Base-by-base conservation (phyloP, 2,329 filamentous ascomycete species). In the Neonectria magnoliae region DNA sequence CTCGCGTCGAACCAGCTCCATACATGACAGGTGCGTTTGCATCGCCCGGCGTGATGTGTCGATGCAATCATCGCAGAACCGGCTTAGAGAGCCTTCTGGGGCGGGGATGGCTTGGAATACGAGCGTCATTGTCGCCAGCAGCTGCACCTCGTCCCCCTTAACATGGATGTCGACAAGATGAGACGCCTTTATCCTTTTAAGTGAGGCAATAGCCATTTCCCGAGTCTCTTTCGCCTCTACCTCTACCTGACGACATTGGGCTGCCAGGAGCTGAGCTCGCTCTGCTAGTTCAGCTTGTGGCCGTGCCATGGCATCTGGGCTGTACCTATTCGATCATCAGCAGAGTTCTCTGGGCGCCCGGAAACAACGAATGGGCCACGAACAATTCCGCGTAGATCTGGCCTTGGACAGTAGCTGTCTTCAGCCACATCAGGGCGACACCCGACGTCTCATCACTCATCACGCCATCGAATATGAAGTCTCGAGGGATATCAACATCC, bases 401-500 rank as follows among this genome's bases (percentile, higher is more conserved):
- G 14, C 87, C 86, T 66, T 90, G 85, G 10, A 91, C 81, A 25
- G 82, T 82, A 9, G 86, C 84, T 7, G 87, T 81, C 27, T 80
- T 80, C 44, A 89, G 82, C 87, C 88, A 90, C 38, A 84, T 76
- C 11, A 79, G 76, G 27, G 87, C 84, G 25, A 88, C 77, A 8
- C 76, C 73, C 7, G 71, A 72, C 1, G 72, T 74, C 38, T 76
- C 76, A 1, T 74, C 64, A 14, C 73, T 68, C 29, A 74, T 70
- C 14, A 77, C 68, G 5, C 81, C 81, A 76, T 85, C 86, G 33
- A 81, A 80, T 55, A 81, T 75, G 31, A 80, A 78, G 16, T 73
- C 69, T 31, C 80, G 76, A 3, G 83, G 81, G 10, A 88, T 80
- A 1, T 84, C 84, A 57, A 90, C 86, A 55, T 90, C 87, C 72